Base-by-base conservation (phyloP, 345 rosid genomes). In the Brassica rapa region DNA sequence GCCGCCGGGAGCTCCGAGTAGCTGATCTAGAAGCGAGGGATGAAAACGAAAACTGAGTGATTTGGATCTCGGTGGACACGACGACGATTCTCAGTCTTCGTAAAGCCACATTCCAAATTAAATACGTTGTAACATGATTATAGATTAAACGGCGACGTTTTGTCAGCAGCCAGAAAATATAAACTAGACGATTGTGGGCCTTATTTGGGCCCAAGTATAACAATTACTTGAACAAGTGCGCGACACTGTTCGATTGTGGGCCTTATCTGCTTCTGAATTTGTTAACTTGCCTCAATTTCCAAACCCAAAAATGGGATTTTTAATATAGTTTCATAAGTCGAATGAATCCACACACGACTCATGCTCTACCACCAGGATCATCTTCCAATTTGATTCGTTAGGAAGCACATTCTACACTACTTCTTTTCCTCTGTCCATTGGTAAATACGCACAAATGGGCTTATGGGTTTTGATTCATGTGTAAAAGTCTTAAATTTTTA, bases 21-120 rank as follows among this genome's bases (percentile, higher is more conserved):
- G 82, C 71, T 74, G 69, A 72, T 59, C 70, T 27, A 59, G 27
- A 70, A 25, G 51, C 63, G 73, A 70, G 66, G 43, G 62, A 69
- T 46, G 79, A 27, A 27, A 27, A 27, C 30, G 30, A 27, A 27
- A 46, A 80, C 64, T 68, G 74, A 77, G 37, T 27, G 37, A 33
- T 33, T 85, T 86, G 90, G 91, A 86, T 88, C 91, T 88, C 84
- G 80, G 75, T 78, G 74, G 63, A 25, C 53, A 43, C 53, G 15
- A 43, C 53, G 15, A 43, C 80, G 77, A 85, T 71, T 51, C 57
- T 51, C 57, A 51, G 57, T 51, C 57, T 46, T 4, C 21, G 57
- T 51, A 51, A 5, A 51, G 57, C 57, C 57, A 51, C 6, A 51
- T 5, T 51, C 57, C 57, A 51, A 15, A 51, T 0, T 51, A 15